These are phyloP conservation scores for Penicillium brasilianum DNA, from an alignment of 2,329 filamentous ascomycete genomes.

Conservation along the genomic window DNA sequence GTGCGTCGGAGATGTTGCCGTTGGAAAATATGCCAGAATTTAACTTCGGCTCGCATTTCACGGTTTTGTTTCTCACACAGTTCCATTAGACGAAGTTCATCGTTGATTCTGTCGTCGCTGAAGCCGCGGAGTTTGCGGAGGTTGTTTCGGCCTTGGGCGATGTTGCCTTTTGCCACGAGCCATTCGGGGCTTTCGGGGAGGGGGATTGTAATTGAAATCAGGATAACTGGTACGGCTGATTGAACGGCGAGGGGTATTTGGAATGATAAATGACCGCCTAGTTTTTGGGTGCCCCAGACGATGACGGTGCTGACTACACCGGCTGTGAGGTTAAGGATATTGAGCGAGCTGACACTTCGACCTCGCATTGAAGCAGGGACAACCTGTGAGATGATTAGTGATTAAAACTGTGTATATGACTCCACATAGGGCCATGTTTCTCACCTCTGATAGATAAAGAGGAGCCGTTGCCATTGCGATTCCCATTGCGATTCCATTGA, in stretches of 20 bases:
- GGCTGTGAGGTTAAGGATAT: slow-evolving; percentile 39
- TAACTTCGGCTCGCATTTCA: slow-evolving; percentile 30
- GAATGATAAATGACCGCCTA: slow-evolving; percentile 36
- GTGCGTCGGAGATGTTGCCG: slow-evolving; percentile 43
- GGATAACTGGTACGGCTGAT: slow-evolving; percentile 38
- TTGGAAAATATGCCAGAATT: slow-evolving; percentile 46
- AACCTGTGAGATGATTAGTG: slow-evolving; percentile 21
- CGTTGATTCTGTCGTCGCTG: slow-evolving; percentile 37
- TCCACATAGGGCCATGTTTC: neutral
- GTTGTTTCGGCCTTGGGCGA: slow-evolving; percentile 37
- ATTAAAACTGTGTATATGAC: neutral
- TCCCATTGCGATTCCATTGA: slow-evolving; percentile 40
- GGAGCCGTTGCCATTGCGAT: slow-evolving; percentile 43
- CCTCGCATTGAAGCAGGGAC: slow-evolving; percentile 42
- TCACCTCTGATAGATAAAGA: slow-evolving; percentile 43
- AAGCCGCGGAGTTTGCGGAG: slow-evolving; percentile 41
- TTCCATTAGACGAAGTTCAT: slow-evolving; percentile 40
- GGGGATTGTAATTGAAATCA: slow-evolving; percentile 36
- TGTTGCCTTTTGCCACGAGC: slow-evolving; percentile 37
- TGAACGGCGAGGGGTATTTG: slow-evolving; percentile 46
- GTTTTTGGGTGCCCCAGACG: slow-evolving; percentile 38
- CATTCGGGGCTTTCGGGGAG: slow-evolving; percentile 45
- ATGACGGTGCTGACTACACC: slow-evolving; percentile 42
- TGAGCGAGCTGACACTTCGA: slow-evolving; percentile 37
- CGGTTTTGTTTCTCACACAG: slow-evolving; percentile 35